Percentiles rank a stretch among this genome's conserved stretches.
phyloP scores from a whole-genome alignment of 1,139 yeast species.

The Zygosaccharomyces sapae region DNA sequence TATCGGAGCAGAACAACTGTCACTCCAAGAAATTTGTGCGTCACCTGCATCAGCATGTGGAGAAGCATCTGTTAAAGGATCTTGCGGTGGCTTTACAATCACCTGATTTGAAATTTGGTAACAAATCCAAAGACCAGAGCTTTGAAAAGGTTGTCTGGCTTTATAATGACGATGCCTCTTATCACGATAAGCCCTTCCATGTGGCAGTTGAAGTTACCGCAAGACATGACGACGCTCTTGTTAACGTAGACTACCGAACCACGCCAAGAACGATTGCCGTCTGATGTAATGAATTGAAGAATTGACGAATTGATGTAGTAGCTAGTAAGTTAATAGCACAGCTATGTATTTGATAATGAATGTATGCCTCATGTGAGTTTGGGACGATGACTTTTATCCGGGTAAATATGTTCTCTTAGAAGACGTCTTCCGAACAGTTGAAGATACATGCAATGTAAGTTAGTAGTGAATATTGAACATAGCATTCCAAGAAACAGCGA shows the following conservation, averaged over 20 bases:
- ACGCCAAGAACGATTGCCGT: slow-evolving; percentile 22
- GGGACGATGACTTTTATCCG: not conserved
- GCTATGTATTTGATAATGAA: too few relatives aligned
- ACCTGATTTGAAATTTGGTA: slow-evolving; percentile 48
- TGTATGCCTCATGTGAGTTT: too few relatives aligned
- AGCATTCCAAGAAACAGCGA: too few relatives aligned
- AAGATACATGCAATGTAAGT: not conserved
- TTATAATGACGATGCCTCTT: slow-evolving; percentile 48
- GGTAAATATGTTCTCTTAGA: not conserved
- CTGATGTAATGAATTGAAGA: not conserved
- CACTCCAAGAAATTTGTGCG: slow-evolving; percentile 69
- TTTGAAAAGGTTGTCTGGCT: slow-evolving; percentile 48
- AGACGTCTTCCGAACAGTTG: not conserved
- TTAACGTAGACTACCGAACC: slow-evolving; percentile 56
- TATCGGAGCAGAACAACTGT: slow-evolving; percentile 68
- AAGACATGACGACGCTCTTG: slow-evolving; percentile 56
- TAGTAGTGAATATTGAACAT: too few relatives aligned
- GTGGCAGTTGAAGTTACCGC: slow-evolving; percentile 55
- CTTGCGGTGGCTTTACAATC: slow-evolving; percentile 59
- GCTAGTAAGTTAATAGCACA: too few relatives aligned
- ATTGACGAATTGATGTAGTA: not conserved
- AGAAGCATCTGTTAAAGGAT: slow-evolving; percentile 65
- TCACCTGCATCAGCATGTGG: slow-evolving; percentile 70
- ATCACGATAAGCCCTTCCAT: slow-evolving; percentile 48
- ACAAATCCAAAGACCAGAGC: slow-evolving; percentile 48